Conservation (phyloP, 169 alveolate genomes). For the Eimeria maxima region DNA sequence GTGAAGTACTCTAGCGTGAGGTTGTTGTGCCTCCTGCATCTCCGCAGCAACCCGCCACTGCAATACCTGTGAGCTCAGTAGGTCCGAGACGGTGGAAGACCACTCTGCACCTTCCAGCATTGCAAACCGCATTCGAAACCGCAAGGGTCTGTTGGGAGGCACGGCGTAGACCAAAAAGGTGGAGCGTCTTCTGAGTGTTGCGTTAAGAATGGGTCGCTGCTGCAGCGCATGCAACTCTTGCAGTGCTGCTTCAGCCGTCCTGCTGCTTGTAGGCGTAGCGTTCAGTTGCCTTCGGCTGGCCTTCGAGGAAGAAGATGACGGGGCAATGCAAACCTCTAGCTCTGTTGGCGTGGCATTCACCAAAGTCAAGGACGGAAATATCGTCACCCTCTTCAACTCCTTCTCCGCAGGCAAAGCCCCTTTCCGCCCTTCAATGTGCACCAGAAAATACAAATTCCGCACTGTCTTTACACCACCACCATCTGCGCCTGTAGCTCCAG, state of each 20-base stretch:
- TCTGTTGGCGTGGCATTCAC: constrained; percentile 91
- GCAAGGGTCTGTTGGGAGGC: constrained; percentile 69
- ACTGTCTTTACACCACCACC: constrained; percentile 84
- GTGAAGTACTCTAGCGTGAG: too few species aligned
- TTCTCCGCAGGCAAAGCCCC: constrained; percentile 92
- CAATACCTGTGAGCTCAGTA: constrained; percentile 74
- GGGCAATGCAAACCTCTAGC: constrained; percentile 86
- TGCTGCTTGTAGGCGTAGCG: background rate
- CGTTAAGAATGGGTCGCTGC: constrained; percentile 63
- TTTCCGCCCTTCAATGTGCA: constrained; percentile 86
- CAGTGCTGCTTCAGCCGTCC: constrained; percentile 41
- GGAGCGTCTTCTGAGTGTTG: constrained; percentile 73
- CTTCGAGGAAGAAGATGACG: constrained; percentile 19
- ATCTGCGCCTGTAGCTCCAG: constrained; percentile 52
- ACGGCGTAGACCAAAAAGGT: constrained; percentile 78
- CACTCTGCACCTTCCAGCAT: constrained; percentile 77
- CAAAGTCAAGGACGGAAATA: constrained; percentile 91
- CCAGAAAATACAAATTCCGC: constrained; percentile 89
- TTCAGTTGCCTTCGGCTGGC: constrained; percentile 62
- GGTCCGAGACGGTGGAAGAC: constrained; percentile 67
- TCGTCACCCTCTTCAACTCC: constrained; percentile 87
- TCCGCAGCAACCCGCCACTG: background rate
- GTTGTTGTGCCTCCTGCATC: background rate
- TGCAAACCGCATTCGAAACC: constrained; percentile 71
- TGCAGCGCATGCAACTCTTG: constrained; percentile 80